Evolutionary conservation across 73 alveolate species (phyloP).

Genomic region (Diophrys appendiculata): DNA sequence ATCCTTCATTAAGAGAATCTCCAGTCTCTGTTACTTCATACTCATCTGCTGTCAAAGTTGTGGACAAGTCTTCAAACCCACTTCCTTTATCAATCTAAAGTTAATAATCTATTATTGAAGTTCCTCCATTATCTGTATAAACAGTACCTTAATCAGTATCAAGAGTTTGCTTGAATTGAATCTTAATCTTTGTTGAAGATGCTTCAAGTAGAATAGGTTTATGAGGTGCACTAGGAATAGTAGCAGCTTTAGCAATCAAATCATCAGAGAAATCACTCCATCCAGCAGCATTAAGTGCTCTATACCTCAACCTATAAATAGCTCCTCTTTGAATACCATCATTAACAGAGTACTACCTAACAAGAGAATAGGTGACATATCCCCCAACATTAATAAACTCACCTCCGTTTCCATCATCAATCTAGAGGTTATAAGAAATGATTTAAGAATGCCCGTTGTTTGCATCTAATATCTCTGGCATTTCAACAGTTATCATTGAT

Average conservation of each 20-base stretch:
- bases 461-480: conserved; percentile 27
- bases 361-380: conserved; percentile 24
- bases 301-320: conserved; percentile 44
- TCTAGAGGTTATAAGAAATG: conserved; percentile 34
- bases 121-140: conserved; percentile 68
- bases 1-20: conserved; percentile 16
- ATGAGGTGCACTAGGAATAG: conserved; percentile 59
- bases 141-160: too few species aligned
- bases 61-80: conserved; percentile 41
- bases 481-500: conserved; percentile 36
- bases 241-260: conserved; percentile 23
- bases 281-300: conserved; percentile 61
- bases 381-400: conserved; percentile 46
- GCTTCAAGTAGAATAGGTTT: conserved; percentile 33
- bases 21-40: conserved; percentile 8
- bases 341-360: conserved; percentile 28
- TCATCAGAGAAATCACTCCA: conserved; percentile 39
- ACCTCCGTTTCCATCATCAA: conserved; percentile 70
- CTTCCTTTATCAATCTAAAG: conserved; percentile 68
- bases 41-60: too few species aligned
- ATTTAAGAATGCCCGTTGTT: conserved; percentile 44
- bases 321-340: conserved; percentile 36
- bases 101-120: conserved; percentile 40
- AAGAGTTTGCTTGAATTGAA: too few species aligned
- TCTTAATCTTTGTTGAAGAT: conserved; percentile 1